Evolutionary conservation across 192 early-diverging fungal species (phyloP), one percentile per base, ranked within the genome.

Genomic region (Coemansia sp.): DNA sequence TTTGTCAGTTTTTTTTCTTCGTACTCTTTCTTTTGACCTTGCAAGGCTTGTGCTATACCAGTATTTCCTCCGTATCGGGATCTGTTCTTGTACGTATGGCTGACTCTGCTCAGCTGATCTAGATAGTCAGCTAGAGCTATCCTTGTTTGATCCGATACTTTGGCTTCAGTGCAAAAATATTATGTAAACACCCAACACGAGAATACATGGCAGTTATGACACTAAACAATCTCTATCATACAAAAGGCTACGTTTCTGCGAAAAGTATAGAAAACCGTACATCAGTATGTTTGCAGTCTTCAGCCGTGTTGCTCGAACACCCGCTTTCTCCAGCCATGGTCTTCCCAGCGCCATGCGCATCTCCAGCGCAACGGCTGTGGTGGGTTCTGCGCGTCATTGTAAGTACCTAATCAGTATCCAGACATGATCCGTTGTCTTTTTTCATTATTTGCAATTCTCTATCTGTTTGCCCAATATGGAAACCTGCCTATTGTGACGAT

Each of bases 271-370:
- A 12, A 8, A 22, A 7, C 51, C 10, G n/a, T 9, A 61, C 19
- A 45, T 22, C 51, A 54, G 20, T 54, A 82, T 83, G 80, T 74
- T 83, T 60, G 69, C 80, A 38, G 80, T 75, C 51, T 64, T 83
- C n/a, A 66, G 75, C 25, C 75, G 80, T 19, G 58, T 63, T 59
- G 67, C 69, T 25, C 80, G 75, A 63, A 46, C 72, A 3, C 80
- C 75, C 7, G 71, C 55, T 4, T 59, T 22, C 50, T 59, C 60
- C 45, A 51, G 68, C 60, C 61, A 67, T 20, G 44, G 68, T 16
- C 53, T 76, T 44, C 54, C 68, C n/a, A 51, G 56, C 14, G 46
- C 68, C 11, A 64, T 61, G 5, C 68, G 64, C 63, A 11, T 58
- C 20, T 55, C 69, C 48, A 60, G 38, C 5, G 57, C 45, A 13